Conservation (phyloP, 345 rosid genomes). For the Eucalyptus curtisii region DNA sequence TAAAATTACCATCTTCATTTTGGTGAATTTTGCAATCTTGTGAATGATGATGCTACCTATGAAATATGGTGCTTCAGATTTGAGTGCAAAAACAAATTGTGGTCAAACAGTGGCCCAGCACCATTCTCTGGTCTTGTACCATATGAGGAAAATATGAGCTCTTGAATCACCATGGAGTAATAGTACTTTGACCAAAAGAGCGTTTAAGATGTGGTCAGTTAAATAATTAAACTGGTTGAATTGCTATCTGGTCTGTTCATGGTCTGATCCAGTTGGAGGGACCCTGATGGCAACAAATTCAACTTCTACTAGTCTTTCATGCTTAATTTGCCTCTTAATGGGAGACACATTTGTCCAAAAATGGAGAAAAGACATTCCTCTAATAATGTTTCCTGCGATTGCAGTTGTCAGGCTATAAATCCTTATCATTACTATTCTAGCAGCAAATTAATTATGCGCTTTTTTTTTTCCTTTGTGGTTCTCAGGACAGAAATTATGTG, state of each 20-base stretch:
- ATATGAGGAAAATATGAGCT: neutral
- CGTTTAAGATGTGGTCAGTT: neutral
- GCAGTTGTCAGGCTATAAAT: neutral
- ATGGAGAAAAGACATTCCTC: neutral
- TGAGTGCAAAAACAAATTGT: neutral
- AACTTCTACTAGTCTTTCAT: neutral
- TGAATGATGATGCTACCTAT: neutral
- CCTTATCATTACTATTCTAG: neutral
- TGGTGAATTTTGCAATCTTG: neutral
- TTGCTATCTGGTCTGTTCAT: neutral
- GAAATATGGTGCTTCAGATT: neutral
- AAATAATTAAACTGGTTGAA: neutral
- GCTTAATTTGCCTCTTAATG: neutral
- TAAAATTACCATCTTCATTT: neutral
- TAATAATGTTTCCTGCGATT: neutral
- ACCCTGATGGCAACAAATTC: neutral
- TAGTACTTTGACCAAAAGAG: neutral
- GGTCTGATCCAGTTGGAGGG: neutral
- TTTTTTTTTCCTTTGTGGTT: neutral
- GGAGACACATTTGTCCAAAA: neutral
- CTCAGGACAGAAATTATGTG: slow-evolving; percentile 85
- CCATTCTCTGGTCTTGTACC: neutral
- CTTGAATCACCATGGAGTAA: neutral
- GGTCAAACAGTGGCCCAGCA: neutral
- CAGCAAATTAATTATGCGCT: neutral